Evolutionary conservation across 1,284 basidiomycete genomes (phyloP).

Genomic region (Puccinia coronata): DNA sequence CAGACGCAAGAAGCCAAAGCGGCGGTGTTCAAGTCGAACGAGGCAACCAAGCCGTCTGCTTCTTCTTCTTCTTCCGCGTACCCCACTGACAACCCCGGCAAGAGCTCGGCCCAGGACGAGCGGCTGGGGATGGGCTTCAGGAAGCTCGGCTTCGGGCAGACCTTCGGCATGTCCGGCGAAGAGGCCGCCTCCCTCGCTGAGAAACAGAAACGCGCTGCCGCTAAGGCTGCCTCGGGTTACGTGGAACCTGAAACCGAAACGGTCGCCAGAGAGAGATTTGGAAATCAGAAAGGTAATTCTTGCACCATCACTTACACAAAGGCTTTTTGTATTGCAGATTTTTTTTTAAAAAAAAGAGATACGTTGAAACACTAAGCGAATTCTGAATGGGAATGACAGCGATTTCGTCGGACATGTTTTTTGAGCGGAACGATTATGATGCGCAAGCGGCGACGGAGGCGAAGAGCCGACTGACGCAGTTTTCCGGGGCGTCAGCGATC

Average conservation of each 20-base stretch:
- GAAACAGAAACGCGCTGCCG: conserved; percentile 52
- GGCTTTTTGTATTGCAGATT: too few species aligned
- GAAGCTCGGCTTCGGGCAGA: conserved; percentile 81
- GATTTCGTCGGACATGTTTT: conserved; percentile 98
- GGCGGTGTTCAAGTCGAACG: conserved; percentile 61
- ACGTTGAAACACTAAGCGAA: background rate
- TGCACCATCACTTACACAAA: conserved; percentile 7
- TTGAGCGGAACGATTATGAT: conserved; percentile 86
- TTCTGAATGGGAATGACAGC: conserved; percentile 58
- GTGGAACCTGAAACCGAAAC: conserved; percentile 64
- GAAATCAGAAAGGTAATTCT: conserved; percentile 71
- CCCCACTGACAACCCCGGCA: conserved; percentile 56
- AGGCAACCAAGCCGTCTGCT: conserved; percentile 50
- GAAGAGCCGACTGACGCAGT: conserved; percentile 75
- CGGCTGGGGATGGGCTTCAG: conserved; percentile 77
- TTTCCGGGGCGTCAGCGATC: conserved; percentile 90
- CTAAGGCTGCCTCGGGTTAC: conserved; percentile 53
- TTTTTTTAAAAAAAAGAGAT: background rate
- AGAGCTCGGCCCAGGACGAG: conserved; percentile 64
- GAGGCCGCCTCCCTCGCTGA: conserved; percentile 54
- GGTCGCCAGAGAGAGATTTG: conserved; percentile 86
- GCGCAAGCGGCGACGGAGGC: conserved; percentile 72
- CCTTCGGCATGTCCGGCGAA: conserved; percentile 58
- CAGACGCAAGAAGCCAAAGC: conserved; percentile 61
- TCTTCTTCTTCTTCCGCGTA: conserved; percentile 57